A percentile compares a stretch with the other conserved stretches of the same genome.
These are phyloP conservation scores for Phyllosticta capitalensis DNA, from an alignment of 2,329 filamentous ascomycete genomes.

Conservation along the genomic window DNA sequence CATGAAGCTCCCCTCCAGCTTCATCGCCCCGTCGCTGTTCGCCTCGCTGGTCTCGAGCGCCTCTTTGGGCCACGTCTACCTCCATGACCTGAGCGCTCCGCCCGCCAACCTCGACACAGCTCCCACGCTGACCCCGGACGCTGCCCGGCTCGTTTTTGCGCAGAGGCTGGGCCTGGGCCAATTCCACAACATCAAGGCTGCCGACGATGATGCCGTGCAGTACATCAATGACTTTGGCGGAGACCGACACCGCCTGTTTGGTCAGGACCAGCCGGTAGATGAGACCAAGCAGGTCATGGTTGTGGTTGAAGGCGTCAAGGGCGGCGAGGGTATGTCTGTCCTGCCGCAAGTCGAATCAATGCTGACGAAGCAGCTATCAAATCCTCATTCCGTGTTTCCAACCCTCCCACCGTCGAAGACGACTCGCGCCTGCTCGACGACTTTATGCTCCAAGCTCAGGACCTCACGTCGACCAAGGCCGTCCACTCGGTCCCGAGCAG, in stretches of 20 bases:
- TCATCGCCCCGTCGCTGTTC: constrained; percentile 32
- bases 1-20: constrained; percentile 36
- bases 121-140: constrained; percentile 28
- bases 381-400: constrained; percentile 24
- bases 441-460: constrained; percentile 25
- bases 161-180: constrained; percentile 41
- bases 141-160: constrained; percentile 41
- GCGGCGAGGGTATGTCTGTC: constrained; percentile 23
- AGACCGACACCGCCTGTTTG: constrained; percentile 32
- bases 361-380: neutral
- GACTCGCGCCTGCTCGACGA: constrained; percentile 28
- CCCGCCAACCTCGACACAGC: constrained; percentile 20
- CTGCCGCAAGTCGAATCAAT: neutral
- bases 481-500: neutral
- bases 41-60: constrained; percentile 13
- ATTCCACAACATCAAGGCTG: constrained; percentile 36
- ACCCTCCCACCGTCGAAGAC: constrained; percentile 22
- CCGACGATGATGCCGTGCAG: constrained; percentile 32
- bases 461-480: neutral
- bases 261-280: constrained; percentile 18
- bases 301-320: constrained; percentile 32
- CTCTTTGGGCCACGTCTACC: constrained; percentile 1
- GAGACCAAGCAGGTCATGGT: constrained; percentile 25
- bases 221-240: constrained; percentile 40
- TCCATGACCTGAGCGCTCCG: constrained; percentile 7